Evolutionary conservation across 2,329 filamentous ascomycete species (phyloP).

Genomic region (Trichoderma endophyticum): DNA sequence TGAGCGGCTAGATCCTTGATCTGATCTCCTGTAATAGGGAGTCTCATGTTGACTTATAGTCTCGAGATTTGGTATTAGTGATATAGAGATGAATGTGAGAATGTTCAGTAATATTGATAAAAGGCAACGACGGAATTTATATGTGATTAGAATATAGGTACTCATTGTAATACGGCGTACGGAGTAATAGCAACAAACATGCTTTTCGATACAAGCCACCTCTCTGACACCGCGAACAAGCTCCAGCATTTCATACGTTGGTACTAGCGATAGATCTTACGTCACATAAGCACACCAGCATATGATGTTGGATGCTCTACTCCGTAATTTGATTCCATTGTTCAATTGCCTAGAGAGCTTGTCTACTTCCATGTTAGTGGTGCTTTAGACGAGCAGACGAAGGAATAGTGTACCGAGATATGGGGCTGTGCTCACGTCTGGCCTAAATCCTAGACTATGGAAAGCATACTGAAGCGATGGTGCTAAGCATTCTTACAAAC

Average conservation of each 20-base stretch:
- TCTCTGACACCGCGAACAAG: not conserved
- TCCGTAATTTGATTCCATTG: not conserved
- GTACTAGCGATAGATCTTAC: not conserved
- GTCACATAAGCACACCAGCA: not conserved
- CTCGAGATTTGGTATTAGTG: not conserved
- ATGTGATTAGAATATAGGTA: not conserved
- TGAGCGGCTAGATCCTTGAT: not conserved
- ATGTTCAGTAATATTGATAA: not conserved
- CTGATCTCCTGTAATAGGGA: not conserved
- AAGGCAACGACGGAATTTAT: not conserved
- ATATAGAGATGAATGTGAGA: not conserved
- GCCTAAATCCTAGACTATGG: not conserved
- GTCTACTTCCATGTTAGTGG: not conserved
- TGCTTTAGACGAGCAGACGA: not conserved
- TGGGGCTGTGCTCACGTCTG: not conserved
- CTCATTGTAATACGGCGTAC: not conserved
- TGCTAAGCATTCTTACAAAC: not conserved
- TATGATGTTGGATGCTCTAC: not conserved
- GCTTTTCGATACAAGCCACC: not conserved
- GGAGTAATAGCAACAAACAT: not conserved
- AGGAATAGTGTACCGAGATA: not conserved
- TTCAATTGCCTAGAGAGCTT: not conserved
- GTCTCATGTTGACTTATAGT: not conserved
- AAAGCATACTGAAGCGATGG: not conserved
- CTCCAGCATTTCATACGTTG: not conserved